Conservation (phyloP, 371 early-diverging fungal species). For the Lichtheimia ramosa region DNA sequence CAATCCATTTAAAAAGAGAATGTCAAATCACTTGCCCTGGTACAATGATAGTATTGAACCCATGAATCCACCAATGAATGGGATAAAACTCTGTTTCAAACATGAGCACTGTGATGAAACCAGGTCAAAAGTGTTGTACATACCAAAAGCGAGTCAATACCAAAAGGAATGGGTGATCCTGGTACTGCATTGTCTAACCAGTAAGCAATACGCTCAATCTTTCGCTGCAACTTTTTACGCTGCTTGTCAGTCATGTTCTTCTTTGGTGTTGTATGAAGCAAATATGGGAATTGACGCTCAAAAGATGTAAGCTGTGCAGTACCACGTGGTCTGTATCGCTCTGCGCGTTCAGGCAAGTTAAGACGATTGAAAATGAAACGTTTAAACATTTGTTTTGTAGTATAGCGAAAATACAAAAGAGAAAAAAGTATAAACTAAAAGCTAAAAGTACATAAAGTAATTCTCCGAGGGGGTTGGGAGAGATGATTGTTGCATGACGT, state of each 20-base stretch:
- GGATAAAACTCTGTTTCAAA: conserved; percentile 37
- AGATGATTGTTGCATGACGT: neutral
- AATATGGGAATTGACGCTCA: conserved; percentile 21
- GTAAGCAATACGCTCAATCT: conserved; percentile 25
- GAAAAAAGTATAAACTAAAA: neutral
- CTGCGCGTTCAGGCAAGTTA: conserved; percentile 24
- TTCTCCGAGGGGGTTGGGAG: too few relatives aligned
- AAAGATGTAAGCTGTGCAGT: conserved; percentile 13
- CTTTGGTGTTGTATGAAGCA: conserved; percentile 27
- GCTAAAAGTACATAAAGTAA: neutral
- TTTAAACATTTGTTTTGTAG: conserved; percentile 18
- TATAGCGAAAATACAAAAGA: conserved; percentile 1
- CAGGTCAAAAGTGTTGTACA: neutral
- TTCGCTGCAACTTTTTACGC: conserved; percentile 24
- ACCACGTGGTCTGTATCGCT: conserved; percentile 22
- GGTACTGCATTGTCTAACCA: conserved; percentile 49
- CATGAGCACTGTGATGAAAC: neutral
- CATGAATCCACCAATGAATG: conserved; percentile 36
- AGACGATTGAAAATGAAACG: conserved; percentile 25
- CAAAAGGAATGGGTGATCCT: conserved; percentile 45
- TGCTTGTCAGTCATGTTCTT: conserved; percentile 23
- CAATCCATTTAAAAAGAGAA: neutral
- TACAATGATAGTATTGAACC: conserved; percentile 29
- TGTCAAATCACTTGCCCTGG: conserved; percentile 20
- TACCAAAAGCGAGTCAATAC: conserved; percentile 44